Evolutionary conservation across 371 early-diverging fungal species (phyloP).

Genomic region (Mortierella sp.): DNA sequence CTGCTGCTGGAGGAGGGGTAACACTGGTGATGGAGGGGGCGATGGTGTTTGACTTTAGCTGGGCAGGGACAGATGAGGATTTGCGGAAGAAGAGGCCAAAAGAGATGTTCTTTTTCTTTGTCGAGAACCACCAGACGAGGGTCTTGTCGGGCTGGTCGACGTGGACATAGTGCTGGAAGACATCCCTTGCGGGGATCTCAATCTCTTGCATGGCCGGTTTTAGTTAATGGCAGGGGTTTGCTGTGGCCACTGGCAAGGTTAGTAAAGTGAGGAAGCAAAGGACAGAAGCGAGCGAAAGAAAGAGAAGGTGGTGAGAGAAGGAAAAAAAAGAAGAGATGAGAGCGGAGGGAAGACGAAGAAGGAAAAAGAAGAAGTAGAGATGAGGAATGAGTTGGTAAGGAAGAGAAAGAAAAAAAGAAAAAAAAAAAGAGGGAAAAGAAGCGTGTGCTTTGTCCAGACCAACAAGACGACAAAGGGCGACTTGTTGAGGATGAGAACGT

Average conservation of each 20-base stretch:
- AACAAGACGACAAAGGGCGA: neutral
- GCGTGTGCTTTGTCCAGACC: neutral
- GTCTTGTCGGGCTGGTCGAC: constrained; percentile 80
- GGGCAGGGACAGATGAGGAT: constrained; percentile 21
- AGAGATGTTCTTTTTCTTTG: constrained; percentile 89
- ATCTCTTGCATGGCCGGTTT: constrained; percentile 82
- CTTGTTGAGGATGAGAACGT: neutral
- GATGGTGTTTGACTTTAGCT: constrained; percentile 43
- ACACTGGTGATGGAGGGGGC: constrained; percentile 50
- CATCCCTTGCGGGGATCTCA: constrained; percentile 85
- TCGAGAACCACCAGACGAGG: constrained; percentile 94
- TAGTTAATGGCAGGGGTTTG: too few relatives aligned
- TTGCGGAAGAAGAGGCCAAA: constrained; percentile 85
- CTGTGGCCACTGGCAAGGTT: too few relatives aligned
- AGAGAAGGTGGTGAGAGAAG: neutral
- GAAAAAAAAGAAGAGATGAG: neutral
- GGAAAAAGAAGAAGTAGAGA: neutral
- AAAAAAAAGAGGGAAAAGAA: neutral
- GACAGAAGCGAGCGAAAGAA: neutral
- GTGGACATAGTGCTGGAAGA: constrained; percentile 88
- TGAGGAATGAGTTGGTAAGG: neutral
- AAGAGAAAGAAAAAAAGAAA: neutral
- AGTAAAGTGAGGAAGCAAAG: neutral
- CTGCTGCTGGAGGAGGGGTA: constrained; percentile 57
- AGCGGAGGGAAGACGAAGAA: neutral